These are phyloP conservation scores for Xerocomus brunneocitrinus DNA, from an alignment of 768 basidiomycete genomes.

Conservation along the genomic window DNA sequence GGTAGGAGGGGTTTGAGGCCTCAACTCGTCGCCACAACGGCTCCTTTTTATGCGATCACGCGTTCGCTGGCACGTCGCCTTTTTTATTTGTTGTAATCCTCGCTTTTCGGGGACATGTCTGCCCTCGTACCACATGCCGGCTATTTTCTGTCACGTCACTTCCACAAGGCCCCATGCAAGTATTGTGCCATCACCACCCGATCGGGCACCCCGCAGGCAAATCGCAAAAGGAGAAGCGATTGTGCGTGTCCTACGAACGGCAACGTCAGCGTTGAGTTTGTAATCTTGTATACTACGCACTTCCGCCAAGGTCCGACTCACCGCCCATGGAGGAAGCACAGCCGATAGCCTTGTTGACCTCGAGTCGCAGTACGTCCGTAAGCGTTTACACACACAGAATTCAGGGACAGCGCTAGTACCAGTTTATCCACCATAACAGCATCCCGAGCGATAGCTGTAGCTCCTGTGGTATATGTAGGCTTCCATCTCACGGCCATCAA, in stretches of 20 bases:
- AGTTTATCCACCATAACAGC: slow-evolving; percentile 24
- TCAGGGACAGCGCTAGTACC: slow-evolving; percentile 24
- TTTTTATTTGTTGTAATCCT: slow-evolving; percentile 3
- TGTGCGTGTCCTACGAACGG: slow-evolving; percentile 9
- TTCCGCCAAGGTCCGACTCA: slow-evolving; percentile 17
- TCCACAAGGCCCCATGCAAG: slow-evolving; percentile 10
- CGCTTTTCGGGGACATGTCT: slow-evolving; percentile 10
- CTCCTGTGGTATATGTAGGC: slow-evolving; percentile 12
- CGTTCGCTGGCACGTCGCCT: neutral
- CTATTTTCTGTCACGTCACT: slow-evolving; percentile 18
- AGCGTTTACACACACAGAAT: slow-evolving; percentile 13
- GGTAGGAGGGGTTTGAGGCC: slow-evolving; percentile 2
- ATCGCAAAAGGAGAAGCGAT: slow-evolving; percentile 23
- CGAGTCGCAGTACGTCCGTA: slow-evolving; percentile 6
- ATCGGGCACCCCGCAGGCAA: slow-evolving; percentile 23
- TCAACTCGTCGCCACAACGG: slow-evolving; percentile 1
- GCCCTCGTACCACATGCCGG: slow-evolving; percentile 7
- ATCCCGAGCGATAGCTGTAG: slow-evolving; percentile 21
- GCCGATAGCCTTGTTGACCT: slow-evolving; percentile 22
- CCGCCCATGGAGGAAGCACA: slow-evolving; percentile 17
- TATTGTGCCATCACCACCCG: slow-evolving; percentile 13
- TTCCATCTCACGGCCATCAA: slow-evolving; percentile 27
- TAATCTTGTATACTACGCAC: slow-evolving; percentile 5
- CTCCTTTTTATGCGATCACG: slow-evolving; percentile 16
- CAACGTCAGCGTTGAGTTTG: slow-evolving; percentile 21